Percentiles rank a stretch among this genome's conserved stretches.
phyloP scores from a whole-genome alignment of 2,329 filamentous ascomycete genomes.

The Hymenoscyphus infarciens region DNA sequence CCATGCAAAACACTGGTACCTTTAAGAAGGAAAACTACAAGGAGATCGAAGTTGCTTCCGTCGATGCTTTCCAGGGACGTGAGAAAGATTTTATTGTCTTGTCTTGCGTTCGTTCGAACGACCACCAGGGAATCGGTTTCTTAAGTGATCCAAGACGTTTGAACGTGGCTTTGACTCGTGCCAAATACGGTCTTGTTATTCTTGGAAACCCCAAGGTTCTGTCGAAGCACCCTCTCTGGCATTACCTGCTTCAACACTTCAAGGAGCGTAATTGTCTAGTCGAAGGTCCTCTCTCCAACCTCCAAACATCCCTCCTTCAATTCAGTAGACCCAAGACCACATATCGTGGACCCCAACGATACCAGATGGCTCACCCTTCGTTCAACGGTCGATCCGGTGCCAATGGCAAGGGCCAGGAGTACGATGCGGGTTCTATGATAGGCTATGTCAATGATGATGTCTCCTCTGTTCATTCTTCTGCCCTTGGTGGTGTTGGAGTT shows the following conservation, averaged over 20 bases:
- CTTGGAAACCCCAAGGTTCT: slow-evolving; percentile 96
- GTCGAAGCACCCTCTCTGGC: slow-evolving; percentile 97
- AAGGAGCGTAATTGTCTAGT: slow-evolving; percentile 96
- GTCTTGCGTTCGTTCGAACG: slow-evolving; percentile 96
- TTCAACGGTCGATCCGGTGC: slow-evolving; percentile 34
- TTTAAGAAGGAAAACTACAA: slow-evolving; percentile 99
- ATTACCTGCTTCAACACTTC: slow-evolving; percentile 91
- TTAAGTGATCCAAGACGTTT: slow-evolving; percentile 94
- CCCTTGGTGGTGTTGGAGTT: slow-evolving; percentile 80
- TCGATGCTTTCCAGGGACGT: slow-evolving; percentile 97
- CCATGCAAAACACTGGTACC: slow-evolving; percentile 97
- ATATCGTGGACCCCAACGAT: slow-evolving; percentile 84
- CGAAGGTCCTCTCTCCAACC: slow-evolving; percentile 88
- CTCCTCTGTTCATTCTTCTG: slow-evolving; percentile 90
- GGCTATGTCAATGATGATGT: slow-evolving; percentile 97
- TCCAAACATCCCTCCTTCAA: slow-evolving; percentile 93
- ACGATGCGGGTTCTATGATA: slow-evolving; percentile 80
- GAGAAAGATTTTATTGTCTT: slow-evolving; percentile 99
- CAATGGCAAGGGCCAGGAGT: slow-evolving; percentile 35
- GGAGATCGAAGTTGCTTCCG: slow-evolving; percentile 95
- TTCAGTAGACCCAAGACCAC: slow-evolving; percentile 92
- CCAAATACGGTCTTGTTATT: slow-evolving; percentile 94
- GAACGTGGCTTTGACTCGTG: slow-evolving; percentile 94
- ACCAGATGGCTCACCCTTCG: slow-evolving; percentile 69
- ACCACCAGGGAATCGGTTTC: slow-evolving; percentile 98